phyloP scores from a whole-genome alignment of 1,139 yeast species.

The Yamadazyma diddensiae region DNA sequence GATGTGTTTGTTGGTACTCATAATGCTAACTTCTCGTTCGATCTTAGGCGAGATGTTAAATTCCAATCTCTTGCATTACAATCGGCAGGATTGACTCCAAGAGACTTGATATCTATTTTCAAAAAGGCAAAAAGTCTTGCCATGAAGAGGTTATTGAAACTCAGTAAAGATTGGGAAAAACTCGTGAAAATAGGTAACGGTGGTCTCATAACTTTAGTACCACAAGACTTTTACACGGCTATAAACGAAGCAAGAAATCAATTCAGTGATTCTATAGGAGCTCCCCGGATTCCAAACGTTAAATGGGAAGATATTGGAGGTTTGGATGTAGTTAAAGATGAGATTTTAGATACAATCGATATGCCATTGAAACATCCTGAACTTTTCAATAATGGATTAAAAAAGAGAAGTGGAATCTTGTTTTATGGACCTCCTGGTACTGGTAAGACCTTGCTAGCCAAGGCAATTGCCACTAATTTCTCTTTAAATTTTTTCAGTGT shows the following conservation, averaged over 20 bases:
- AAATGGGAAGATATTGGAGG: constrained; percentile 97
- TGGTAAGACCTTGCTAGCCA: constrained; percentile 91
- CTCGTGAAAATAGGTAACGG: constrained; percentile 42
- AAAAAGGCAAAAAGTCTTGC: constrained; percentile 62
- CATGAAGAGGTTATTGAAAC: constrained; percentile 41
- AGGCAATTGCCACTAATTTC: constrained; percentile 94
- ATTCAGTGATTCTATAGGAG: constrained; percentile 93
- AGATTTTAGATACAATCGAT: constrained; percentile 91
- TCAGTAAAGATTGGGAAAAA: constrained; percentile 17
- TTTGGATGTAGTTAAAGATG: constrained; percentile 82
- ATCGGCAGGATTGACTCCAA: constrained; percentile 90
- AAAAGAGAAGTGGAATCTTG: constrained; percentile 88
- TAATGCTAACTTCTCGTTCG: constrained; percentile 23
- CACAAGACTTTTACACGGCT: constrained; percentile 68
- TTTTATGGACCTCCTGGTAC: constrained; percentile 99
- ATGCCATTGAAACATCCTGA: constrained; percentile 95
- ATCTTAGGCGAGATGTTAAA: constrained; percentile 53
- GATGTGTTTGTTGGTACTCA: constrained; percentile 18
- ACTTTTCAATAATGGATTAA: constrained; percentile 79
- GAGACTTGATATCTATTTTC: constrained; percentile 74
- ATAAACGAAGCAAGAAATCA: constrained; percentile 82
- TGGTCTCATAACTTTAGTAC: constrained; percentile 54
- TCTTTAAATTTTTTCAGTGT: constrained; percentile 92
- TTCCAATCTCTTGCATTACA: constrained; percentile 66
- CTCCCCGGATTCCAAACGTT: constrained; percentile 93